Evolutionary conservation across 2,329 filamentous ascomycete genomes (phyloP), one percentile per base, ranked within the genome.

Genomic region (Didymella lethalis): DNA sequence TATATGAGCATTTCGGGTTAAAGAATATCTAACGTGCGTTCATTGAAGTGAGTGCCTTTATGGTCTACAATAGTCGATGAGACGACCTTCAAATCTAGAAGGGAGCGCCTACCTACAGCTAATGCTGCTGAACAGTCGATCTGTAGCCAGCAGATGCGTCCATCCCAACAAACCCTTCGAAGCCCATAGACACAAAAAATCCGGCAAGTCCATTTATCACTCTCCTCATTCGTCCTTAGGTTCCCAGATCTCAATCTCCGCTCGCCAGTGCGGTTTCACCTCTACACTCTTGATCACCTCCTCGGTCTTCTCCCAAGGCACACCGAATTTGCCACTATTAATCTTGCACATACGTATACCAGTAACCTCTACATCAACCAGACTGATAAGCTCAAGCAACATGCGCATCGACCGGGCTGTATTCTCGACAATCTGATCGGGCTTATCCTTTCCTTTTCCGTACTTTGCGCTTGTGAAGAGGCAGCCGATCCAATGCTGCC

Each of bases 301-400:
- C 56, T 75, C 77, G 0, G 84, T 86, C 32, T 75, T 68, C 54
- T 77, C 71, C 86, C 86, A 88, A 12, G 79, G 75, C 26, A 88
- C 84, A 0, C 73, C 75, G 68, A 88, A 88, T 32, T 83, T 71
- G 0, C 84, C 86, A 26, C 84, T 82, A 66, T 88, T 88, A 63
- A 88, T 85, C 57, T 80, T 80, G 62, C 83, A 84, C 54, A 84
- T 82, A 58, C 80, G 79, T 0, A 86, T 61, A 16, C 64, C 59
- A 14, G 32, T 64, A 25, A 62, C 32, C n/a, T 38, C 29, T 7
- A 63, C 61, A 3, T 67, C 68, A 26, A 75, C 65, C 25, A 69
- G 66, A 18, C 68, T 67, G 16, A 86, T 68, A 63, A 83, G 75
- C 36, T 63, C 61, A 38, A 84, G 71, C 65, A 87, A 65, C 69